Conservation (phyloP, 2,329 filamentous ascomycete species). For the Paracorniculantispora psalliotae region DNA sequence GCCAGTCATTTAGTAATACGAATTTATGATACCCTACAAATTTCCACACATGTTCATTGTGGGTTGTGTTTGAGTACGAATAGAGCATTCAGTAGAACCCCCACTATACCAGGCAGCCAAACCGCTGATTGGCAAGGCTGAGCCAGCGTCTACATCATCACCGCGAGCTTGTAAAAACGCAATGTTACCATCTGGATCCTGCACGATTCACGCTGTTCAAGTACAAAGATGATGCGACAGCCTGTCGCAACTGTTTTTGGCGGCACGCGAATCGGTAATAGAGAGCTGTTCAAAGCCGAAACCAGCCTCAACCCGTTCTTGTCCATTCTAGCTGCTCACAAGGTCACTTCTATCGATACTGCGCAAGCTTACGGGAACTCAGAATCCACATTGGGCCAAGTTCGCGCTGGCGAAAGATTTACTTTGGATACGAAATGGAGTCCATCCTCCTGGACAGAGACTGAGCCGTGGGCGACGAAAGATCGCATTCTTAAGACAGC, state of each 20-base stretch:
- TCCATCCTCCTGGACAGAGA: constrained; percentile 14
- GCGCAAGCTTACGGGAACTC: constrained; percentile 17
- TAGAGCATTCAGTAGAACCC: too few relatives aligned
- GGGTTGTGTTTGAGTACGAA: too few relatives aligned
- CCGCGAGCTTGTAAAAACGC: background rate
- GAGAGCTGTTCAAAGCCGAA: constrained; percentile 14
- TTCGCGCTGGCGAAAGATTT: constrained; percentile 15
- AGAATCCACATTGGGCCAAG: constrained; percentile 13
- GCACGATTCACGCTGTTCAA: background rate
- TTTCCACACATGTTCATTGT: background rate
- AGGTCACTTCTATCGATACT: constrained; percentile 15
- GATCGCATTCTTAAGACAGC: constrained; percentile 13
- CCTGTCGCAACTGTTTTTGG: constrained; percentile 15
- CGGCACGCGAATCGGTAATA: constrained; percentile 17
- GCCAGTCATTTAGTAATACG: background rate
- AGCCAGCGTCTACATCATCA: background rate
- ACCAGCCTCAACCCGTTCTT: constrained; percentile 9
- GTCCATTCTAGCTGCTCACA: constrained; percentile 8
- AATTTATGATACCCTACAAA: background rate
- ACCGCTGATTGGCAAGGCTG: background rate
- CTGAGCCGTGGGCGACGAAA: constrained; percentile 13
- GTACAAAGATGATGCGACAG: background rate
- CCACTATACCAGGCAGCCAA: background rate
- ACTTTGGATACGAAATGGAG: constrained; percentile 18
- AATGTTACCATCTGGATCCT: too few relatives aligned